Percentiles rank a stretch among this genome's conserved stretches.
phyloP scores from a whole-genome alignment of 2,329 filamentous ascomycete genomes.

The Emmonsiellopsis sp. region DNA sequence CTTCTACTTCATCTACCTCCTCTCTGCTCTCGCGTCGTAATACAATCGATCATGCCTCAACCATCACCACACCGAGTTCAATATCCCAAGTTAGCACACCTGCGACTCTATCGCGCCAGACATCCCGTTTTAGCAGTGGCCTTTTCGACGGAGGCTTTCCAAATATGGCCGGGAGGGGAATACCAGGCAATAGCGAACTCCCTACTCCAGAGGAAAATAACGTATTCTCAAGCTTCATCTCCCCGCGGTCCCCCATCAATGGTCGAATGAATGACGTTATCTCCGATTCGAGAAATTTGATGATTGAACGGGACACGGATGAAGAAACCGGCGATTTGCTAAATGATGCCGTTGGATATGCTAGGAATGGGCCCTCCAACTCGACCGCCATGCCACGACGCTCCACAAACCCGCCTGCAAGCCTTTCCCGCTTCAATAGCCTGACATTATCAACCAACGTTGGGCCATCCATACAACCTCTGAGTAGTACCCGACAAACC shows the following conservation, averaged over 20 bases:
- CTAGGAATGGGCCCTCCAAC: conserved; percentile 55
- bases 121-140: conserved; percentile 34
- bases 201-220: conserved; percentile 42
- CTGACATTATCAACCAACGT: conserved; percentile 65
- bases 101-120: conserved; percentile 39
- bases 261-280: conserved; percentile 44
- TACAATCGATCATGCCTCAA: conserved; percentile 43
- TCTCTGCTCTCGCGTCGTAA: conserved; percentile 36
- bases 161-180: conserved; percentile 44
- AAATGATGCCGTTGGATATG: conserved; percentile 57
- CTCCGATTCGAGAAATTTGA: conserved; percentile 50
- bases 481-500: conserved; percentile 40
- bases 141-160: conserved; percentile 53
- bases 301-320: conserved; percentile 56
- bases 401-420: conserved; percentile 63
- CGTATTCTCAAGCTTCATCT: conserved; percentile 49
- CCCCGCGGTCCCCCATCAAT: conserved; percentile 51
- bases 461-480: conserved; percentile 46
- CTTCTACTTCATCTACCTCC: conserved; percentile 13
- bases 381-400: conserved; percentile 45
- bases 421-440: conserved; percentile 57
- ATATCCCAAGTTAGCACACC: conserved; percentile 14
- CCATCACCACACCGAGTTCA: conserved; percentile 9
- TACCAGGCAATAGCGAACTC: conserved; percentile 42
- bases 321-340: conserved; percentile 55